These are phyloP conservation scores for Lyophyllum shimeji DNA, from an alignment of 768 basidiomycete genomes.

Conservation along the genomic window DNA sequence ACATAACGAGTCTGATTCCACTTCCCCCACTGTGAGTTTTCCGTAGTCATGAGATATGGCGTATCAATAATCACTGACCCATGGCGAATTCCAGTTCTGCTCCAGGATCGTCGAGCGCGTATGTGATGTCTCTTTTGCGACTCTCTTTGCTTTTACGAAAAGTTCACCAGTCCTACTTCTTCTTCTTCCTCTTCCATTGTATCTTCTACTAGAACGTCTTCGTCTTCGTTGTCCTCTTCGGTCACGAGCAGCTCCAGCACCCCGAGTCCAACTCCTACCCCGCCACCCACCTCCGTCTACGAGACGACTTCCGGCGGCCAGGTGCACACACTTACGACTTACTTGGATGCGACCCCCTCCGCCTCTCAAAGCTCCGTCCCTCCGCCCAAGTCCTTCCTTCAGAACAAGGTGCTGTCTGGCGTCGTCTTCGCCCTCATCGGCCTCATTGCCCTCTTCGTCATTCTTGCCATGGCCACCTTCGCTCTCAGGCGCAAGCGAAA, in stretches of 20 bases:
- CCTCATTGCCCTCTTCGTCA: slow-evolving; percentile 42
- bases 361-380: slow-evolving; percentile 20
- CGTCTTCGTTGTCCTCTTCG: slow-evolving; percentile 2
- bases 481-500: slow-evolving; percentile 48
- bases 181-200: not conserved
- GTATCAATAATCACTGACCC: not conserved
- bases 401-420: slow-evolving; percentile 65
- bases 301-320: slow-evolving; percentile 27
- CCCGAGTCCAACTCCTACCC: slow-evolving; percentile 13
- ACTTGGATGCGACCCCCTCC: slow-evolving; percentile 26
- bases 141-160: not conserved
- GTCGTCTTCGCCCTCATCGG: slow-evolving; percentile 56
- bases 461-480: slow-evolving; percentile 45
- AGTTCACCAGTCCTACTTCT: not conserved
- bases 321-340: slow-evolving; percentile 30
- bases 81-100: not conserved
- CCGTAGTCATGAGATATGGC: not conserved
- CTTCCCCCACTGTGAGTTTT: not conserved
- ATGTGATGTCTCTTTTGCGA: not conserved
- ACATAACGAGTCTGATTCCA: not conserved
- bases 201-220: slow-evolving; percentile 1
- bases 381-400: slow-evolving; percentile 46
- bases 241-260: slow-evolving; percentile 11
- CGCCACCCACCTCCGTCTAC: slow-evolving; percentile 15
- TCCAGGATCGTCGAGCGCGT: slow-evolving; percentile 9